phyloP scores from a whole-genome alignment of 2,329 filamentous ascomycete genomes.

The Beauveria varroae region DNA sequence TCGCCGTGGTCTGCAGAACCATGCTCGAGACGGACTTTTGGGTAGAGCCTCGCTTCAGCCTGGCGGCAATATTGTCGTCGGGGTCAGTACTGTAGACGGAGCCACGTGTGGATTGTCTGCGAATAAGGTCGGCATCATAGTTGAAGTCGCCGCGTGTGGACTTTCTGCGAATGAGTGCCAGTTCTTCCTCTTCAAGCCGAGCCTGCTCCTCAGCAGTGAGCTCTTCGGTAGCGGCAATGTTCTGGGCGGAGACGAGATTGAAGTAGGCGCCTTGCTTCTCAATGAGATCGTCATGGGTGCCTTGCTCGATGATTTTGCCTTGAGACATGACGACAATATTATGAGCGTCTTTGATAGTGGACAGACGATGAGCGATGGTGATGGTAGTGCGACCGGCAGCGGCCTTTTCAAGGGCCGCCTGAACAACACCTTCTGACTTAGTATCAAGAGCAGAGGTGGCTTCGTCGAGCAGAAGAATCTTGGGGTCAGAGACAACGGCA shows the following conservation, averaged over 20 bases:
- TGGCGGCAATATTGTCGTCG: conserved; percentile 53
- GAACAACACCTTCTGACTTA: conserved; percentile 88
- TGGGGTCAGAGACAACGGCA: conserved; percentile 84
- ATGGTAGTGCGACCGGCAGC: conserved; percentile 86
- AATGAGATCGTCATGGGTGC: conserved; percentile 75
- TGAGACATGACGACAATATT: conserved; percentile 91
- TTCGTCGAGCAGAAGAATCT: conserved; percentile 87
- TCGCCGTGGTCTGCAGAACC: conserved; percentile 50
- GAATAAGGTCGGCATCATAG: conserved; percentile 31
- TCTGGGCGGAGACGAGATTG: conserved; percentile 81
- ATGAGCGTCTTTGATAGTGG: conserved; percentile 87
- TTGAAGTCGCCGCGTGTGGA: conserved; percentile 33
- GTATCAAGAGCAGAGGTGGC: conserved; percentile 92
- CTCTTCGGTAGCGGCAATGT: conserved; percentile 59
- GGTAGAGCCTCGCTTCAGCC: conserved; percentile 48
- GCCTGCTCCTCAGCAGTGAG: conserved; percentile 44
- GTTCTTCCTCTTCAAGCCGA: conserved; percentile 40
- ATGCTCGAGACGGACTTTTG: conserved; percentile 61
- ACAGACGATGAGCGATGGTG: conserved; percentile 89
- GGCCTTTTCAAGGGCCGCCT: conserved; percentile 83
- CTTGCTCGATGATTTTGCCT: conserved; percentile 86
- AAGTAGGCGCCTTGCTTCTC: conserved; percentile 66
- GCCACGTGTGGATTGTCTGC: conserved; percentile 36
- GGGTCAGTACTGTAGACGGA: conserved; percentile 44
- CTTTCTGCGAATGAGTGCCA: conserved; percentile 41